Percentiles rank a stretch among this genome's conserved stretches.
phyloP scores from a whole-genome alignment of 129 eudicot species.

The Oenanthe sinensis region DNA sequence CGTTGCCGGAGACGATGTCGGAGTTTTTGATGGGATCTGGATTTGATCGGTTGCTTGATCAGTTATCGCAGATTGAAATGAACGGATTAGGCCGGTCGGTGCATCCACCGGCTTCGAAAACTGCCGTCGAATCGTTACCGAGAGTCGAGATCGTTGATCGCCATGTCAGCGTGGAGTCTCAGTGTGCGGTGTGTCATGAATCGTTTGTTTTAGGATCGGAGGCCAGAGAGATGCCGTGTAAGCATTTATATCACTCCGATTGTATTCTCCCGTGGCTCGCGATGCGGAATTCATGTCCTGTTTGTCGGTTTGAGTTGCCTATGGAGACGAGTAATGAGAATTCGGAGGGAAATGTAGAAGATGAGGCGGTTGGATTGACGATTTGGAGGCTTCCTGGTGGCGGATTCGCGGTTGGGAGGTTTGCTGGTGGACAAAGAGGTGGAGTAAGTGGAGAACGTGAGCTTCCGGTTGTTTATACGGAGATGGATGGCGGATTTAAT shows the following conservation, averaged over 20 bases:
- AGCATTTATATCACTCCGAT: constrained; percentile 71
- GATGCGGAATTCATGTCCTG: constrained; percentile 66
- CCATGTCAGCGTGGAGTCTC: constrained; percentile 45
- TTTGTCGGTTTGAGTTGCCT: constrained; percentile 65
- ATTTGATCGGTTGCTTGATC: constrained; percentile 63
- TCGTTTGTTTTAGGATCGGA: constrained; percentile 38
- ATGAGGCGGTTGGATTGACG: constrained; percentile 47
- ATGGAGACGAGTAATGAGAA: constrained; percentile 17
- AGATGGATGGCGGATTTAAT: constrained; percentile 57
- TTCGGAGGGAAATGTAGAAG: constrained; percentile 15
- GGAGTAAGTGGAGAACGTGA: constrained; percentile 32
- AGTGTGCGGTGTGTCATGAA: constrained; percentile 76
- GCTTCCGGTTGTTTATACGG: constrained; percentile 55
- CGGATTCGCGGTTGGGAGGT: constrained; percentile 68
- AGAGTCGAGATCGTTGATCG: constrained; percentile 27
- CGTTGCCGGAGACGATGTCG: constrained; percentile 61
- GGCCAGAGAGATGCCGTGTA: constrained; percentile 87
- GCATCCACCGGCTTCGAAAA: constrained; percentile 68
- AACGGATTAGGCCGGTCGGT: constrained; percentile 42
- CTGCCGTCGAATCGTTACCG: constrained; percentile 55
- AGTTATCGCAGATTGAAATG: constrained; percentile 55
- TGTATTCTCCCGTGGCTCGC: constrained; percentile 74
- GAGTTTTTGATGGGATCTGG: constrained; percentile 68
- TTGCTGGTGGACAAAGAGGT: constrained; percentile 28
- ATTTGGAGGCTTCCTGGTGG: constrained; percentile 84